These are phyloP conservation scores for Cucumis cinereus DNA, from an alignment of 306 rosid genomes.

Conservation along the genomic window DNA sequence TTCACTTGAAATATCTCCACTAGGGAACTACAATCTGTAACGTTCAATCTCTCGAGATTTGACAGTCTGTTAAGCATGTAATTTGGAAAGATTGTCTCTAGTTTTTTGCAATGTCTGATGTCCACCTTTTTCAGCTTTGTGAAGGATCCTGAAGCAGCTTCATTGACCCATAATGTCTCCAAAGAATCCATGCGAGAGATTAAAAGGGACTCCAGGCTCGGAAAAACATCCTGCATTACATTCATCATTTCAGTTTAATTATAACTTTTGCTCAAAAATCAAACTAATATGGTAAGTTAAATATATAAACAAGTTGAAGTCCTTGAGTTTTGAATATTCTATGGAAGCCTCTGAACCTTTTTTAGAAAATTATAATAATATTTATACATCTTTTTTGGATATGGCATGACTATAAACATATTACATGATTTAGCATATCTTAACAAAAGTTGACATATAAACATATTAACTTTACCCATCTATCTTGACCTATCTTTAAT, in stretches of 20 bases:
- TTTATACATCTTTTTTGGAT: background rate
- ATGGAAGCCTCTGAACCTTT: background rate
- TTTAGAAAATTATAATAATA: background rate
- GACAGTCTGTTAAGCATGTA: background rate
- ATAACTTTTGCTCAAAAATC: background rate
- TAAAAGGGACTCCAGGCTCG: conserved; percentile 3
- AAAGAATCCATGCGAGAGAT: conserved; percentile 13
- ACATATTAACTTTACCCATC: background rate
- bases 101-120: background rate
- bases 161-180: conserved; percentile 10
- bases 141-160: conserved; percentile 6
- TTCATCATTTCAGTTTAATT: background rate
- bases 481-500: background rate
- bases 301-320: background rate
- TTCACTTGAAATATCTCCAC: conserved; percentile 1
- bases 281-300: background rate
- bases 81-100: conserved; percentile 1
- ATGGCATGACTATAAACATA: background rate
- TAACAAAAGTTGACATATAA: background rate
- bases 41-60: conserved; percentile 11
- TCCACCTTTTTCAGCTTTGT: background rate
- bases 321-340: background rate
- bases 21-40: conserved; percentile 3
- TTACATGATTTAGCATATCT: background rate
- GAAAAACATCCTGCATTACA: background rate